Evolutionary conservation across 495 filamentous ascomycete species (phyloP).

Genomic region (Extremus antarcticus): DNA sequence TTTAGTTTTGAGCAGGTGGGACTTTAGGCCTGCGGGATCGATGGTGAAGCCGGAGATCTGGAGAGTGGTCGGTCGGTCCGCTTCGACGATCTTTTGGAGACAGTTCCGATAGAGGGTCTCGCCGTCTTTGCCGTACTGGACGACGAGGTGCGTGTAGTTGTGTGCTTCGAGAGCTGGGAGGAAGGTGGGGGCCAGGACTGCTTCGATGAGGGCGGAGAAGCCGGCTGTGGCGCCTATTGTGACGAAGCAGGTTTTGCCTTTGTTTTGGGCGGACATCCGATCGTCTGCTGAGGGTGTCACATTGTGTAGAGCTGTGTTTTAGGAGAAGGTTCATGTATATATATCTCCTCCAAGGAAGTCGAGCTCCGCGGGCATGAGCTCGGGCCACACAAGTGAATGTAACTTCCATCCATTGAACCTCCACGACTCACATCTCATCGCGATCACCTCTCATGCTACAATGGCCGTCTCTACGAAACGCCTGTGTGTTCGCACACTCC

Average conservation of each 20-base stretch:
- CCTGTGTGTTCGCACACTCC: constrained; percentile 21
- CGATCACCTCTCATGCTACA: constrained; percentile 7
- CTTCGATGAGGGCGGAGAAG: constrained; percentile 59
- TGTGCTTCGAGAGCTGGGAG: constrained; percentile 41
- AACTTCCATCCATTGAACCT: neutral
- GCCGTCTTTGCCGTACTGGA: constrained; percentile 67
- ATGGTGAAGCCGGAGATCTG: constrained; percentile 55
- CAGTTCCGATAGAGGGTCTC: constrained; percentile 36
- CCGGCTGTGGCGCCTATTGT: constrained; percentile 86
- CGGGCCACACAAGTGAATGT: neutral
- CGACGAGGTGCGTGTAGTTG: constrained; percentile 52
- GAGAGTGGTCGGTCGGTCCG: constrained; percentile 30
- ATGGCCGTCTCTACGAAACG: constrained; percentile 33
- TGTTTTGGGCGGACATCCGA: neutral
- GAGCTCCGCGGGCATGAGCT: neutral
- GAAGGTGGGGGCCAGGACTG: constrained; percentile 52
- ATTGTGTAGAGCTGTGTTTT: too few species aligned
- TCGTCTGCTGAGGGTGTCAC: neutral
- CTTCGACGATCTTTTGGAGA: constrained; percentile 17
- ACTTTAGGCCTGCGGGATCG: constrained; percentile 42
- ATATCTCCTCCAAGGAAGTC: neutral
- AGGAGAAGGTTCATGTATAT: too few species aligned
- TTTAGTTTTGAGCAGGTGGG: constrained; percentile 45
- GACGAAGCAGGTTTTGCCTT: constrained; percentile 53
- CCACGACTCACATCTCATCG: neutral